Percentiles rank a stretch among this genome's conserved stretches.
These are phyloP conservation scores for Sextonia rubra DNA, from an alignment of 164 flowering plant genomes.

Conservation along the genomic window DNA sequence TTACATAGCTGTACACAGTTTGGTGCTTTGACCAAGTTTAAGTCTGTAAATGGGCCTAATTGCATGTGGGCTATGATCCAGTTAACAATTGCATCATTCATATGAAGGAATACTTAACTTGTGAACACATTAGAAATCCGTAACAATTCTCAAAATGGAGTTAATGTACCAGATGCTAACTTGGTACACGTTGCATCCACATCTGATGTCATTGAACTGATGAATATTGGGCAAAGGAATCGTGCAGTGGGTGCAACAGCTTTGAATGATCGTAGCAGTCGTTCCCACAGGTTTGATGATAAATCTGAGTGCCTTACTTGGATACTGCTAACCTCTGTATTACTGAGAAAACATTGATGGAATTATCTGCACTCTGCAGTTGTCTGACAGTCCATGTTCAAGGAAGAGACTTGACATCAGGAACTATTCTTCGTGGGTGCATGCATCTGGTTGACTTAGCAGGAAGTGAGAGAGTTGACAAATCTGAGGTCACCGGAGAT, in stretches of 20 bases:
- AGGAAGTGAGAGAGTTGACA: conserved; percentile 80
- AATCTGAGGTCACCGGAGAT: conserved; percentile 70
- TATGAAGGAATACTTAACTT: conserved; percentile 39
- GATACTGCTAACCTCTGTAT: neutral
- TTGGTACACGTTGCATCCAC: conserved; percentile 81
- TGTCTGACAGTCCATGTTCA: conserved; percentile 82
- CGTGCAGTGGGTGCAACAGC: conserved; percentile 97
- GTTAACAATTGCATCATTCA: too few species aligned
- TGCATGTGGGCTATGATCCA: too few species aligned
- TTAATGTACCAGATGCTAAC: conserved; percentile 90
- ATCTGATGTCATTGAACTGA: conserved; percentile 74
- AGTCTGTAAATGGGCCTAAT: too few species aligned
- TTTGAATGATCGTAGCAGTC: conserved; percentile 95
- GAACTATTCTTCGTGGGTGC: conserved; percentile 50
- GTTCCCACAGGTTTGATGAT: conserved; percentile 77
- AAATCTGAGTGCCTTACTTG: neutral
- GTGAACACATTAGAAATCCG: conserved; percentile 81
- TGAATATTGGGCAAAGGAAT: conserved; percentile 84
- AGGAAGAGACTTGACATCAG: conserved; percentile 63
- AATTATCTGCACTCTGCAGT: conserved; percentile 32
- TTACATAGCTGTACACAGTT: too few species aligned
- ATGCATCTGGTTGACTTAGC: conserved; percentile 88
- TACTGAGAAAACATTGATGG: neutral
- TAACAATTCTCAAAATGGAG: conserved; percentile 80
- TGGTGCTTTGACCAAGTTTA: too few species aligned